A percentile compares a stretch with the other conserved stretches of the same genome.
phyloP scores from a whole-genome alignment of 2,329 filamentous ascomycete genomes.

The Alternaria gansuensis region DNA sequence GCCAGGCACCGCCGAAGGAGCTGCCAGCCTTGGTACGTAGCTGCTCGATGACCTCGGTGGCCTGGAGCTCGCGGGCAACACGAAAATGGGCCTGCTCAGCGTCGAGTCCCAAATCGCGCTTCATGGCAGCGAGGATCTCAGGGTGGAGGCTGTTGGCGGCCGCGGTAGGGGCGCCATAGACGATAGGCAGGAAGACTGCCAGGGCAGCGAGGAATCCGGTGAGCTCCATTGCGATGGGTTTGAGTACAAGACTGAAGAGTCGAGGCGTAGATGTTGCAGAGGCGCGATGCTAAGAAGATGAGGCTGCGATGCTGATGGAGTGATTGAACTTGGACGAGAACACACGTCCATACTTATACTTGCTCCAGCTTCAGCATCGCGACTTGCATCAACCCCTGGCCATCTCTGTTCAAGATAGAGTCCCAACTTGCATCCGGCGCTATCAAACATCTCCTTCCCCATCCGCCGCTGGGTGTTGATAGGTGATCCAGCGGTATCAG shows the following conservation, averaged over 20 bases:
- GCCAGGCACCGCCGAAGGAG: conserved; percentile 55
- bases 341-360: conserved; percentile 32
- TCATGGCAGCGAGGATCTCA: conserved; percentile 56
- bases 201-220: conserved; percentile 52
- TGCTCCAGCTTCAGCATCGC: conserved; percentile 9
- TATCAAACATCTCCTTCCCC: conserved; percentile 28
- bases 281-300: conserved; percentile 36
- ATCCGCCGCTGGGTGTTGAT: conserved; percentile 22
- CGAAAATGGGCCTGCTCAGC: conserved; percentile 52
- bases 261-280: conserved; percentile 32
- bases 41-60: conserved; percentile 53
- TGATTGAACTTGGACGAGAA: conserved; percentile 13
- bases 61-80: conserved; percentile 52
- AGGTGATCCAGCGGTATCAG: conserved; percentile 22
- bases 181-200: conserved; percentile 54
- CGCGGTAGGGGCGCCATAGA: conserved; percentile 53
- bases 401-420: conserved; percentile 9
- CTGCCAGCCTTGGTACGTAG: conserved; percentile 44
- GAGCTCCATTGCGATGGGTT: conserved; percentile 51
- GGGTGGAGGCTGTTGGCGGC: conserved; percentile 52
- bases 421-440: conserved; percentile 15
- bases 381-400: conserved; percentile 14
- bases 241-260: conserved; percentile 35
- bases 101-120: conserved; percentile 56
- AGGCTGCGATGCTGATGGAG: conserved; percentile 28